These are phyloP conservation scores for Podila minutissima DNA, from an alignment of 192 early-diverging fungal species.

Conservation along the genomic window DNA sequence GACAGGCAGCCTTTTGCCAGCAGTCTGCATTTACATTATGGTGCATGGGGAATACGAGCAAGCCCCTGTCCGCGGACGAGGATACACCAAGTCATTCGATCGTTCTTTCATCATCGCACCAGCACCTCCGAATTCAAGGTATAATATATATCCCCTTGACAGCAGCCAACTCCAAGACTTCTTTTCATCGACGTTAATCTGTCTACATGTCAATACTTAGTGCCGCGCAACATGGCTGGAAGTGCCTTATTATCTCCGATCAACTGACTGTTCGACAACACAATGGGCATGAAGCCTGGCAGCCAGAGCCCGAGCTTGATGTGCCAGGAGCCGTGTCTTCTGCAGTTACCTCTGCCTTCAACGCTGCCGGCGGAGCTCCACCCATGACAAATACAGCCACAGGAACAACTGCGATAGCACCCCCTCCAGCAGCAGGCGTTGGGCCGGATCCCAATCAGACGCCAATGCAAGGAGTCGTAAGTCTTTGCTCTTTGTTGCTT, in stretches of 20 bases:
- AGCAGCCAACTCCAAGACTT: not conserved
- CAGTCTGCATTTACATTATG: slow-evolving; percentile 42
- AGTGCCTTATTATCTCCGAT: slow-evolving; percentile 43
- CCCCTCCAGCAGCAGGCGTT: not conserved
- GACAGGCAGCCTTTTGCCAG: slow-evolving; percentile 32
- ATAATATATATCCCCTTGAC: not conserved
- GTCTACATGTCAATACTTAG: not conserved
- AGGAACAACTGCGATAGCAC: not conserved
- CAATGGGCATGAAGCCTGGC: slow-evolving; percentile 38
- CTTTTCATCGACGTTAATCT: not conserved
- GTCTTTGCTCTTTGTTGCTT: not conserved
- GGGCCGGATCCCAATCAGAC: slow-evolving; percentile 5
- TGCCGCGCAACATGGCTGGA: slow-evolving; percentile 32
- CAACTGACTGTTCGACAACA: slow-evolving; percentile 27
- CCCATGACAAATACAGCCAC: not conserved
- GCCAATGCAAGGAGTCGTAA: slow-evolving; percentile 15
- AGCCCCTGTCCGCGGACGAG: not conserved
- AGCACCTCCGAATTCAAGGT: slow-evolving; percentile 47
- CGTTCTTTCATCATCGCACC: slow-evolving; percentile 59
- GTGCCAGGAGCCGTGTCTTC: slow-evolving; percentile 7
- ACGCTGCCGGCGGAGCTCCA: not conserved
- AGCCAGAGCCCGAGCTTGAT: slow-evolving; percentile 10
- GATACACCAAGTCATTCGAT: slow-evolving; percentile 51
- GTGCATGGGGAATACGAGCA: slow-evolving; percentile 43
- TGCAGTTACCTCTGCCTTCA: not conserved